Base-by-base conservation (phyloP, 352 stramenopile genomes). In the Thalassiosira exigua region DNA sequence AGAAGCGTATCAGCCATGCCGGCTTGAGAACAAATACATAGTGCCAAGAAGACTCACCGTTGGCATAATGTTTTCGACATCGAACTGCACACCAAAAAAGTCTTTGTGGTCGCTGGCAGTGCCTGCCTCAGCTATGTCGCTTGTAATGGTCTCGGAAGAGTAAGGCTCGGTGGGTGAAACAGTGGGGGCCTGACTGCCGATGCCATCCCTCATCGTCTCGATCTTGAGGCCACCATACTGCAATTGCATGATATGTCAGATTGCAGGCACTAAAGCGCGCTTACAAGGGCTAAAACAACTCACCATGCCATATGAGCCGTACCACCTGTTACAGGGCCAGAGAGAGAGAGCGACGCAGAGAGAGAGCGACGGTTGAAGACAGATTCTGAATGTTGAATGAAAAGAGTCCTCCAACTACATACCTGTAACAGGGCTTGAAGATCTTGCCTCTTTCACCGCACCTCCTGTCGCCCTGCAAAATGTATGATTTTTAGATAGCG, bases 61-160 rank as follows among this genome's bases (percentile, higher is more conserved):
- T n/a, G n/a, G n/a, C n/a, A n/a, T 32, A 42, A 29, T 30, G 33
- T 72, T 72, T 0, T 52, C 27, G 4, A 72, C 44, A 33, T 72
- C 62, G 50, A 72, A 72, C 52, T 72, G 62, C 24, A 72, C 3
- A 4, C 39, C 59, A 69, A 24, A 24, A 19, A 53, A 53, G 44
- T 11, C 19, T 19, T 53, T 7, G 4, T 24, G 44, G n/a, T 53
- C n/a, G 4, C 4, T 4, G 36, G 36, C 7, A 9, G 36, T 17
- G 24, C n/a, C 44, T 21, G 19, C 5, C 9, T 11, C 44, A 53
- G 44, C 11, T 14, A 44, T 44, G 14, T 14, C 14, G 44, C n/a
- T 53, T 4, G 44, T 53, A 19, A 53, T 7, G 4, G 5, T 7
- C 9, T 53, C 44, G 19, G 44, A 7, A 19, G 44, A 24, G 44